Evolutionary conservation across 352 stramenopile genomes (phyloP).

Genomic region (Globisporangium nodosum): DNA sequence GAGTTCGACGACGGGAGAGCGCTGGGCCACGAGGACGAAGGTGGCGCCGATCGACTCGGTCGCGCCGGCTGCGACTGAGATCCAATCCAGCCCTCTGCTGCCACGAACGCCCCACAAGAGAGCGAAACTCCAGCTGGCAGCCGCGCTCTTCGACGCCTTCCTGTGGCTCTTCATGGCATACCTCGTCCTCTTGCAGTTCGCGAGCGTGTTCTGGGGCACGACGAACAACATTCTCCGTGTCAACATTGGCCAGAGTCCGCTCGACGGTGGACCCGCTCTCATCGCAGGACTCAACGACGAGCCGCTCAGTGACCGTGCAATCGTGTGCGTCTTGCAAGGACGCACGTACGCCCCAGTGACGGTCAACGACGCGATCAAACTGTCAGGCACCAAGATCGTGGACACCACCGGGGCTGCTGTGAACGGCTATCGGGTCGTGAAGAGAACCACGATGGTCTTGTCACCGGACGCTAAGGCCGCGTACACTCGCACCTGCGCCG

Average conservation of each 20-base stretch:
- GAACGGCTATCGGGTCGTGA: slow-evolving; percentile 12
- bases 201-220: slow-evolving; percentile 5
- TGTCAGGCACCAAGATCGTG: neutral
- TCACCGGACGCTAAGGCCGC: neutral
- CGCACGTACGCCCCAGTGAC: slow-evolving; percentile 30
- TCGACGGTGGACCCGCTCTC: neutral
- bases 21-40: neutral
- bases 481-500: slow-evolving; percentile 9
- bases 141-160: neutral
- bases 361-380: slow-evolving; percentile 25
- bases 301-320: slow-evolving; percentile 32
- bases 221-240: neutral
- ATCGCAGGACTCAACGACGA: slow-evolving; percentile 22
- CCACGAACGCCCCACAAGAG: neutral
- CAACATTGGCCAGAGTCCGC: slow-evolving; percentile 1
- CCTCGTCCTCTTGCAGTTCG: slow-evolving; percentile 3
- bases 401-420: slow-evolving; percentile 7
- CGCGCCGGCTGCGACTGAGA: neutral
- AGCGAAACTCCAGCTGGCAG: neutral
- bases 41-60: neutral
- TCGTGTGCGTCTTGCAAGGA: slow-evolving; percentile 39
- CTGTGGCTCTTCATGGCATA: neutral
- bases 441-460: neutral
- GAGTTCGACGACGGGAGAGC: neutral
- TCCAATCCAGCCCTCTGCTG: too few relatives aligned